Evolutionary conservation across 208 protist genomes (phyloP).

Genomic region (Crithidia bombi): DNA sequence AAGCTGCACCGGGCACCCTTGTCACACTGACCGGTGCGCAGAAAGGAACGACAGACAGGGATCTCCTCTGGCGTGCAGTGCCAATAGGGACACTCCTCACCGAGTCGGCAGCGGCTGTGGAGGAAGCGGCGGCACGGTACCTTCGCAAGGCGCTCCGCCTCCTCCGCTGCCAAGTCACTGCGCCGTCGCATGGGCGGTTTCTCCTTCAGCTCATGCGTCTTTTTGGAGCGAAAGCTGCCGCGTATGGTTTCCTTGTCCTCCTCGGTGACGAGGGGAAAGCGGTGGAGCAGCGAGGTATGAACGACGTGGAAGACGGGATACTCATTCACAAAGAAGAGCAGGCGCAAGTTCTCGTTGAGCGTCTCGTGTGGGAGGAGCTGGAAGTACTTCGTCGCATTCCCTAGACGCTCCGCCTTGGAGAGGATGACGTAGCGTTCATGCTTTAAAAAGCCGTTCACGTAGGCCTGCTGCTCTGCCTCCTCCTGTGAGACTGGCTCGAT

Average conservation of each 20-base stretch:
- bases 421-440: slow-evolving; percentile 54
- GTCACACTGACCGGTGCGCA: slow-evolving; percentile 56
- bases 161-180: slow-evolving; percentile 50
- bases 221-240: slow-evolving; percentile 56
- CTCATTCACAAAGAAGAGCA: slow-evolving; percentile 88
- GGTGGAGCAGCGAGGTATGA: slow-evolving; percentile 34
- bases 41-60: slow-evolving; percentile 67
- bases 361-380: slow-evolving; percentile 53
- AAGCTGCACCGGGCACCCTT: slow-evolving; percentile 75
- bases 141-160: slow-evolving; percentile 41
- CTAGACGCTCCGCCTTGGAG: slow-evolving; percentile 72
- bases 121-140: slow-evolving; percentile 81
- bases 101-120: slow-evolving; percentile 46
- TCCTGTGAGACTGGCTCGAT: slow-evolving; percentile 25
- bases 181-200: slow-evolving; percentile 43
- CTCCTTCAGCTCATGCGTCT: slow-evolving; percentile 25
- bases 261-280: slow-evolving; percentile 70
- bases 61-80: slow-evolving; percentile 74
- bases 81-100: slow-evolving; percentile 74
- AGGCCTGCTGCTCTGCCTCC: slow-evolving; percentile 31
- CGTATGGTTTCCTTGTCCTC: slow-evolving; percentile 76
- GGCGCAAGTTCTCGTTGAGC: slow-evolving; percentile 77
- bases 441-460: slow-evolving; percentile 46
- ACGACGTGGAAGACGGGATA: slow-evolving; percentile 85
- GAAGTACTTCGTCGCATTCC: slow-evolving; percentile 67